A percentile compares a stretch with the other conserved stretches of the same genome.
Conservation (phyloP, 371 early-diverging fungal species). For the Mortierella sp. region DNA sequence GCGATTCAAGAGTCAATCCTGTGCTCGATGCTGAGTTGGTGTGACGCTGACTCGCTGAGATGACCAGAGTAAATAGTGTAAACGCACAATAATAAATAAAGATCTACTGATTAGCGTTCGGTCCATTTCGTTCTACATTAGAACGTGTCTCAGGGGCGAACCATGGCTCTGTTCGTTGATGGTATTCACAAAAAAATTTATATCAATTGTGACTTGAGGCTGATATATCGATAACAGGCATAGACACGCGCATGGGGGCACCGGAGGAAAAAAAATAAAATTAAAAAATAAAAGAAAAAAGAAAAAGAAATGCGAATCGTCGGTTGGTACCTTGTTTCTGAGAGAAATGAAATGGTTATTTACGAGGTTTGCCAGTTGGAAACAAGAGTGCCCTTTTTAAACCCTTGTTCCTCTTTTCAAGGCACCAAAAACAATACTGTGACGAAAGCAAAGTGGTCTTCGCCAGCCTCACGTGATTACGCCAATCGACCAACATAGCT, state of each 20-base stretch:
- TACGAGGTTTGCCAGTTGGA: background rate
- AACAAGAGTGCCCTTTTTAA: background rate
- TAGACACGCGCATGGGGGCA: slow-evolving; percentile 2
- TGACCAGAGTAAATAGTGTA: background rate
- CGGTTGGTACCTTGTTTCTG: background rate
- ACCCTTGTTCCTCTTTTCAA: background rate
- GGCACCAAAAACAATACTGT: background rate
- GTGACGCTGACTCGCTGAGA: background rate
- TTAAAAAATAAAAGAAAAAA: background rate
- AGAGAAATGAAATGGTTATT: slow-evolving; percentile 1
- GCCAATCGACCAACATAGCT: background rate
- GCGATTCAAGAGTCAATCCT: background rate
- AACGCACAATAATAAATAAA: background rate
- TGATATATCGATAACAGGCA: background rate
- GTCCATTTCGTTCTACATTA: background rate
- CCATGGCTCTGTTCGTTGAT: background rate
- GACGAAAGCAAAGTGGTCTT: background rate
- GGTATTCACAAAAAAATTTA: slow-evolving; percentile 3
- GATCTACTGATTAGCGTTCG: background rate
- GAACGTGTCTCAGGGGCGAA: slow-evolving; percentile 4
- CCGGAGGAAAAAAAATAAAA: background rate
- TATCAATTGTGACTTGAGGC: background rate
- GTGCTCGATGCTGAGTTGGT: background rate
- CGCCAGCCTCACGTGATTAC: background rate
- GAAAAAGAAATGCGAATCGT: background rate